Conservation (phyloP, 306 rosid genomes). For the Quercus wislizeni region DNA sequence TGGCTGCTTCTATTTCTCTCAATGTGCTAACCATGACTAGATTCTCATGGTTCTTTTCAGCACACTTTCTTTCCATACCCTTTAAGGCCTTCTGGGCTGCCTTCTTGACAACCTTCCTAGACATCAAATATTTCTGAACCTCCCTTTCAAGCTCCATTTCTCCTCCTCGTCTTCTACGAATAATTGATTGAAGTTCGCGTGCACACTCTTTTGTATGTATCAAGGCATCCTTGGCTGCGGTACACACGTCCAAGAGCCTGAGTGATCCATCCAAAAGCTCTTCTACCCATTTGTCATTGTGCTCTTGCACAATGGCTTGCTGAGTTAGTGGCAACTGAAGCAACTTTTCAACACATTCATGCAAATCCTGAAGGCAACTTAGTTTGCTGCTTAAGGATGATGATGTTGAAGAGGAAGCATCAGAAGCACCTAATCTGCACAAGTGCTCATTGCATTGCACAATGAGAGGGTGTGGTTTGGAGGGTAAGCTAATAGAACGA, state of each 20-base stretch:
- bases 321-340: constrained; percentile 42
- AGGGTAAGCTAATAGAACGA: constrained; percentile 44
- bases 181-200: constrained; percentile 43
- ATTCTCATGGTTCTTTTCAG: constrained; percentile 19
- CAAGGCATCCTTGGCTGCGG: constrained; percentile 44
- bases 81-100: constrained; percentile 40
- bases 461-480: constrained; percentile 48
- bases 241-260: constrained; percentile 37
- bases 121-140: constrained; percentile 43
- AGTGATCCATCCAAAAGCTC: constrained; percentile 50
- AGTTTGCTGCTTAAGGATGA: constrained; percentile 33
- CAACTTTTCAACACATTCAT: constrained; percentile 40
- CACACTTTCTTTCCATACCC: constrained; percentile 14
- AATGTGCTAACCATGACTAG: constrained; percentile 24
- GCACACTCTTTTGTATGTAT: constrained; percentile 55
- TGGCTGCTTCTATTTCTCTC: constrained; percentile 34
- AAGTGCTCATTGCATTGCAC: constrained; percentile 40
- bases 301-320: constrained; percentile 36
- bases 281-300: constrained; percentile 46
- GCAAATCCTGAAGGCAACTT: constrained; percentile 35
- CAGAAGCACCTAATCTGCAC: constrained; percentile 24
- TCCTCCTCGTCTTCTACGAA: constrained; percentile 39
- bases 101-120: constrained; percentile 47
- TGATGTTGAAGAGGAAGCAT: constrained; percentile 14
- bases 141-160: constrained; percentile 27